Conservation (phyloP, 2,329 filamentous ascomycete genomes). For the Lithohypha guttulata region DNA sequence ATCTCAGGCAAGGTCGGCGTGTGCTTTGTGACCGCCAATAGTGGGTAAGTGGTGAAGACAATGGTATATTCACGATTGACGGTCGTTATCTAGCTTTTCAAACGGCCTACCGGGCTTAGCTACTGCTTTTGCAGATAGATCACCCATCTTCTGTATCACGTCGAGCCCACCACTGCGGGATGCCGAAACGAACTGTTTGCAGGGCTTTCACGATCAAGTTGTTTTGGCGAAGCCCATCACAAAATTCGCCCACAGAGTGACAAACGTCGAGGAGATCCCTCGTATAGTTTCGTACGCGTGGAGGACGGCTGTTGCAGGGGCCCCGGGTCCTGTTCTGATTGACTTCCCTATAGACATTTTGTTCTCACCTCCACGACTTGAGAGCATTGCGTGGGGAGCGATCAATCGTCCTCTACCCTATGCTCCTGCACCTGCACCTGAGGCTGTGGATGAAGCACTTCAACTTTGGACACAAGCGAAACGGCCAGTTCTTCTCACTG, state of each 20-base stretch:
- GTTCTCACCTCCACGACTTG: slow-evolving; percentile 31
- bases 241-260: slow-evolving; percentile 38
- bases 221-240: slow-evolving; percentile 35
- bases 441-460: slow-evolving; percentile 27
- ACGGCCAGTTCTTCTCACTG: slow-evolving; percentile 33
- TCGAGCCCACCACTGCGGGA: slow-evolving; percentile 36
- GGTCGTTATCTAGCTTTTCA: slow-evolving; percentile 34
- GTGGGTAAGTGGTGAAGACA: slow-evolving; percentile 28
- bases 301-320: slow-evolving; percentile 30
- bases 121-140: slow-evolving; percentile 36
- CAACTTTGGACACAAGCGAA: slow-evolving; percentile 27
- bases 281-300: slow-evolving; percentile 35
- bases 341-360: slow-evolving; percentile 30
- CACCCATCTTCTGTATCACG: slow-evolving; percentile 37
- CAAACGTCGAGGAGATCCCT: slow-evolving; percentile 36
- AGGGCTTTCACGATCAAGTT: slow-evolving; percentile 39
- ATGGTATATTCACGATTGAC: not conserved
- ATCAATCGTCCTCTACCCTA: slow-evolving; percentile 27
- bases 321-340: slow-evolving; percentile 28
- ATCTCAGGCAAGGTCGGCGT: slow-evolving; percentile 34
- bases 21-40: slow-evolving; percentile 41
- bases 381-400: slow-evolving; percentile 33
- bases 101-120: slow-evolving; percentile 38
- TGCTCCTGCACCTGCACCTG: slow-evolving; percentile 28
- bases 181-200: slow-evolving; percentile 37